Evolutionary conservation across 352 stramenopile species (phyloP), one percentile per base, ranked within the genome.

Genomic region (Nothophytophthora sp.): DNA sequence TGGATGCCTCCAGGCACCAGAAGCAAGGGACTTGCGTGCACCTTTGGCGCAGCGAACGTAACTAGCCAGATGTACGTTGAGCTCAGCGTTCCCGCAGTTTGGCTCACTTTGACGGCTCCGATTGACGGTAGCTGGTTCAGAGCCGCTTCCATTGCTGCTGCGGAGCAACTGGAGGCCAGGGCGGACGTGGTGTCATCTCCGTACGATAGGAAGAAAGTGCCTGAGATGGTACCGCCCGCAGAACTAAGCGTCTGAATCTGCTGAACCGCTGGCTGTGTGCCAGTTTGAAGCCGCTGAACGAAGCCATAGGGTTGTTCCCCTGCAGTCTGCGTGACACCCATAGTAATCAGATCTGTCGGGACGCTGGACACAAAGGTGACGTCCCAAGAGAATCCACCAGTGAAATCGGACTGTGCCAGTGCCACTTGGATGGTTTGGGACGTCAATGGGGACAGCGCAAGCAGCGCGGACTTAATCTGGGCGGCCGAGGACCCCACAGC

Each of bases 191-290:
- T 35, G 11, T 48, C 48, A 27, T 16, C 33, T 5, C 32, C 48
- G 15, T 55, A 55, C 1, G 28, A 13, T 19, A 55, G 23, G 25
- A 40, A 34, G 22, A 55, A 55, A 13, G 36, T 48, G 12, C 48
- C 48, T 5, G 48, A 55, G 24, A 55, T 20, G 6, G 20, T 47
- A 36, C 46, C 67, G 28, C 38, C 44, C 10, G 25, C 48, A n/a
- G 45, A 22, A 28, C 47, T 56, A 13, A 1, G 30, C 2, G 55
- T 70, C 13, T 62, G n/a, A 20, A 68, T 48, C 5, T 68, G 34
- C 34, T 79, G 47, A 16, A 83, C 34, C 18, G 65, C 69, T 22
- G 70, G 24, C 28, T 52, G 38, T 1, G 60, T 70, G 12, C 36
- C 48, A 24, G 20, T 20, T 55, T 63, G 52, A 25, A 55, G 11